Evolutionary conservation across 768 basidiomycete species (phyloP).

Genomic region (Kwoniella sp.): DNA sequence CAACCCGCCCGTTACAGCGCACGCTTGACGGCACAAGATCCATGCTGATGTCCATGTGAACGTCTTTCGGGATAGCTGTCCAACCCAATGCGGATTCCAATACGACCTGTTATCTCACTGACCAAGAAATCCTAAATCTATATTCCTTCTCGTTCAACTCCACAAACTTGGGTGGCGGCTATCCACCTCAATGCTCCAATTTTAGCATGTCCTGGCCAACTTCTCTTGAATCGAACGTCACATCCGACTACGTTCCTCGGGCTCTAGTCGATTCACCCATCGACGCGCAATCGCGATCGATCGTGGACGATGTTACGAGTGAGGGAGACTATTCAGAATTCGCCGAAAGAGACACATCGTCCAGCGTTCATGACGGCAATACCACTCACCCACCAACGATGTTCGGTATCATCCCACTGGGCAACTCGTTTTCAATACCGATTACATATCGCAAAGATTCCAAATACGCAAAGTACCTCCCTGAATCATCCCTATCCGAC

Average conservation of each 20-base stretch:
- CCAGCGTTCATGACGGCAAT: conserved; percentile 39
- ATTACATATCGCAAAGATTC: conserved; percentile 36
- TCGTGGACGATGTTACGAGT: not conserved
- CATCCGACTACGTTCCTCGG: conserved; percentile 9
- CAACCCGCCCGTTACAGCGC: not conserved
- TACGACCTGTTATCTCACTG: conserved; percentile 39
- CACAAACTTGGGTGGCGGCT: conserved; percentile 21
- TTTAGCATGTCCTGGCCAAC: conserved; percentile 47
- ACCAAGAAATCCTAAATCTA: conserved; percentile 36
- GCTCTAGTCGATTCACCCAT: not conserved
- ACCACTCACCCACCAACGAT: conserved; percentile 48
- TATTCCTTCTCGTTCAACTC: conserved; percentile 50
- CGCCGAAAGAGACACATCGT: conserved; percentile 22
- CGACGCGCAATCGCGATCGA: not conserved
- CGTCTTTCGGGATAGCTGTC: conserved; percentile 18
- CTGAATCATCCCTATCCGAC: conserved; percentile 34
- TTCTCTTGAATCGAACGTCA: conserved; percentile 43
- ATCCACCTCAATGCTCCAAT: conserved; percentile 47
- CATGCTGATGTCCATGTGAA: conserved; percentile 3
- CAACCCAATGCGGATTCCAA: conserved; percentile 7
- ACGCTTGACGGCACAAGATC: too few relatives aligned
- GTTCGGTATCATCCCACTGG: conserved; percentile 51
- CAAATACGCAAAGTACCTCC: conserved; percentile 35
- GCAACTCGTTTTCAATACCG: conserved; percentile 48
- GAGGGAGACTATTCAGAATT: not conserved